Conservation (phyloP, 345 rosid genomes). For the Turnera subulata region DNA sequence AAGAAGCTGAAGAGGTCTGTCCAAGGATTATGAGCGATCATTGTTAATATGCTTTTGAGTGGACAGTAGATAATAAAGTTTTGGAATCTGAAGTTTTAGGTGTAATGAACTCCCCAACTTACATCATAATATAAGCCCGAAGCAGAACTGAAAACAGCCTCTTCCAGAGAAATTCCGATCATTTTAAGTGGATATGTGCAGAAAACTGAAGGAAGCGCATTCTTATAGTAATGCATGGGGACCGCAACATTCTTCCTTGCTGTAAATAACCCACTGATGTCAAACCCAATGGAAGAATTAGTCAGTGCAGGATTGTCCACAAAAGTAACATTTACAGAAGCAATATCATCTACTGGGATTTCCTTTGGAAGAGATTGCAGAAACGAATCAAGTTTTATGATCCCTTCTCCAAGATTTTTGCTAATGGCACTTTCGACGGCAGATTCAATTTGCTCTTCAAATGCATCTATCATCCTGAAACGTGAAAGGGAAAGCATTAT, state of each 20-base stretch:
- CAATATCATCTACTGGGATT: slow-evolving; percentile 80
- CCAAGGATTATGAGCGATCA: background rate
- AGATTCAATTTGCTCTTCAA: slow-evolving; percentile 65
- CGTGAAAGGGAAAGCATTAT: slow-evolving; percentile 14
- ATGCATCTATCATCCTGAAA: slow-evolving; percentile 83
- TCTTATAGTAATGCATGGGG: slow-evolving; percentile 17
- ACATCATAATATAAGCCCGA: slow-evolving; percentile 83
- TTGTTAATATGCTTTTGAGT: slow-evolving; percentile 3
- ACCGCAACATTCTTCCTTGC: slow-evolving; percentile 26
- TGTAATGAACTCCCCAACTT: slow-evolving; percentile 31
- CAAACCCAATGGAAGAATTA: slow-evolving; percentile 72
- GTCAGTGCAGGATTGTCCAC: slow-evolving; percentile 59
- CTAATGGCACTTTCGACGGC: slow-evolving; percentile 82
- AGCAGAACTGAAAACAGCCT: slow-evolving; percentile 87
- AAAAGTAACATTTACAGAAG: slow-evolving; percentile 83
- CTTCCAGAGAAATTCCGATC: slow-evolving; percentile 86
- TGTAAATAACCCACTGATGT: slow-evolving; percentile 76
- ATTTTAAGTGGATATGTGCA: slow-evolving; percentile 66
- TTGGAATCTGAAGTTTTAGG: background rate
- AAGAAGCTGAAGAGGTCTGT: background rate
- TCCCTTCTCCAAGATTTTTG: slow-evolving; percentile 67
- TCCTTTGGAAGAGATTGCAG: slow-evolving; percentile 81
- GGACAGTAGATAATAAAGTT: background rate
- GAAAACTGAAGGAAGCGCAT: slow-evolving; percentile 38
- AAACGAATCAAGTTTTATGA: slow-evolving; percentile 67